Conservation (phyloP, 768 basidiomycete genomes). For the Gymnopilus junonius region DNA sequence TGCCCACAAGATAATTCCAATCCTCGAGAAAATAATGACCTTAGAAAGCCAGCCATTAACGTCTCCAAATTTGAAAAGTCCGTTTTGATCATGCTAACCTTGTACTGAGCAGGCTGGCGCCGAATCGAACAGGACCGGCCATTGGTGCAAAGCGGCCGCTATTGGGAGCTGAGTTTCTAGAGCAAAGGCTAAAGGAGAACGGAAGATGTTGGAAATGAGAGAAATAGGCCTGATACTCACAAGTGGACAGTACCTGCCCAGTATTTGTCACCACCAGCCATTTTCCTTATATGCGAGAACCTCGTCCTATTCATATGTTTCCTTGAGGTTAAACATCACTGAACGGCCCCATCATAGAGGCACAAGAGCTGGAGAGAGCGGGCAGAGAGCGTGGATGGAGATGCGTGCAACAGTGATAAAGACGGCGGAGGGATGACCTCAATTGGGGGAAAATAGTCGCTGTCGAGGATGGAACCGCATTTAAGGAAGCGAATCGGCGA, state of each 20-base stretch:
- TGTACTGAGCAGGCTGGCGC: slow-evolving; percentile 27
- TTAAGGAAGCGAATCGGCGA: no score
- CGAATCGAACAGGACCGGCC: slow-evolving; percentile 27
- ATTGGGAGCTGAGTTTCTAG: slow-evolving; percentile 17
- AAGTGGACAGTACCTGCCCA: slow-evolving; percentile 18
- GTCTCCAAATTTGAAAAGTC: no score
- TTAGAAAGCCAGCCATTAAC: slow-evolving; percentile 18
- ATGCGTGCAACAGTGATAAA: not conserved
- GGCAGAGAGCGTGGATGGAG: not conserved
- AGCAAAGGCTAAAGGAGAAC: slow-evolving; percentile 16
- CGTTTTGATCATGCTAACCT: not conserved
- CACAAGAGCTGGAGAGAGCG: slow-evolving; percentile 13
- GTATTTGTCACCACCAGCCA: slow-evolving; percentile 11
- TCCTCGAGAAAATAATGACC: slow-evolving; percentile 32
- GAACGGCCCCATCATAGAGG: slow-evolving; percentile 19
- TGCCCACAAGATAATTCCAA: slow-evolving; percentile 19
- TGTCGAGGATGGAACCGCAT: no score
- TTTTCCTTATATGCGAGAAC: slow-evolving; percentile 23
- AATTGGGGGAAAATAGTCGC: no score
- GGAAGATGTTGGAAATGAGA: slow-evolving; percentile 9
- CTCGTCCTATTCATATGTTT: slow-evolving; percentile 23
- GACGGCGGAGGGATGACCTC: no score
- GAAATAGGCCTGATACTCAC: slow-evolving; percentile 6
- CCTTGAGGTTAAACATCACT: slow-evolving; percentile 9
- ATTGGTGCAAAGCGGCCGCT: not conserved